A percentile compares a stretch with the other conserved stretches of the same genome.
phyloP scores from a whole-genome alignment of 129 eudicot genomes.

The Logfia minima region DNA sequence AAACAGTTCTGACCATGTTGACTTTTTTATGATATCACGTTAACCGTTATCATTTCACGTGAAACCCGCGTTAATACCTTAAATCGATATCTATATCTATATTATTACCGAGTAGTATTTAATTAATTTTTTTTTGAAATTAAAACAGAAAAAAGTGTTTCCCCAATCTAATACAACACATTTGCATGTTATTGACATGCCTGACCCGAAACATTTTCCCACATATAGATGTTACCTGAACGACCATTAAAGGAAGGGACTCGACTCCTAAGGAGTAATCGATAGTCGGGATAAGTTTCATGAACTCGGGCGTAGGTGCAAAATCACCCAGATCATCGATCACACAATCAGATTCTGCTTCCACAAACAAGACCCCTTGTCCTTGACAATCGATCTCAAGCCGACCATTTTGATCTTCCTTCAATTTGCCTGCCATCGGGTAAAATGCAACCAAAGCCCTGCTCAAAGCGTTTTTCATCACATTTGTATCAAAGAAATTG shows the following conservation, averaged over 20 bases:
- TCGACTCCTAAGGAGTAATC: constrained; percentile 1
- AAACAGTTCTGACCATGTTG: too few species aligned
- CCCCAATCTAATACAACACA: too few species aligned
- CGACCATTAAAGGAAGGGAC: not conserved
- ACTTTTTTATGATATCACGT: too few species aligned
- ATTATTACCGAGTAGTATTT: too few species aligned
- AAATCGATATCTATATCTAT: too few species aligned
- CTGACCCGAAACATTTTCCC: too few species aligned
- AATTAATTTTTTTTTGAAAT: too few species aligned
- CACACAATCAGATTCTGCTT: not conserved
- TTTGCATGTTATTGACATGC: too few species aligned
- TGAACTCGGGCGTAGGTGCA: not conserved
- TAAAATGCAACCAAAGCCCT: constrained; percentile 13
- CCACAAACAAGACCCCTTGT: constrained; percentile 9
- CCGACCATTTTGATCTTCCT: constrained; percentile 5
- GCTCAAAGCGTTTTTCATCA: not conserved
- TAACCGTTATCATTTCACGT: too few species aligned
- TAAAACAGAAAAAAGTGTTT: not conserved
- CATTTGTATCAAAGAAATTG: not conserved
- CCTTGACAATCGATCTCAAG: not conserved
- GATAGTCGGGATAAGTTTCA: not conserved
- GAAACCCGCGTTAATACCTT: too few species aligned
- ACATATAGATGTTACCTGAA: not conserved
- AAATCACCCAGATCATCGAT: constrained; percentile 10
- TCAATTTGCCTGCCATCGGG: not conserved